phyloP scores from a whole-genome alignment of 345 rosid genomes.

The Toxicodendron radicans region DNA sequence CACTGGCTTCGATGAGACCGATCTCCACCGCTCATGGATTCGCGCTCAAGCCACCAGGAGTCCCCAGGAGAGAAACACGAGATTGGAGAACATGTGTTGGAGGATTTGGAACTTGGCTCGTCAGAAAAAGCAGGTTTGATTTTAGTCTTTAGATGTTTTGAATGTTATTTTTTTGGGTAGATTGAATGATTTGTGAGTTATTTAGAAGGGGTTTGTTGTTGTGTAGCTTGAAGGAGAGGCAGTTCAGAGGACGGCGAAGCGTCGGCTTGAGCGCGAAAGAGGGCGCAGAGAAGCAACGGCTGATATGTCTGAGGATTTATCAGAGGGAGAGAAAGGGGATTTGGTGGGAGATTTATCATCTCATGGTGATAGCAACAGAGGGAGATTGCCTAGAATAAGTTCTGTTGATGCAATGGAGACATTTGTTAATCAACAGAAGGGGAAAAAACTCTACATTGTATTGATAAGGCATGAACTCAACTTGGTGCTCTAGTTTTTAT shows the following conservation, averaged over 20 bases:
- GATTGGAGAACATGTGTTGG: constrained; percentile 99
- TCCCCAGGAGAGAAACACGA: constrained; percentile 95
- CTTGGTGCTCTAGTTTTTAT: constrained; percentile 24
- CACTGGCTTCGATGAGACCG: constrained; percentile 96
- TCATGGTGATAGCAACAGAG: constrained; percentile 56
- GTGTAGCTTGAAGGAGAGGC: constrained; percentile 72
- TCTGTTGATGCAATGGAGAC: constrained; percentile 82
- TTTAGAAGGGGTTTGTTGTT: constrained; percentile 15
- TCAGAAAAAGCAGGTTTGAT: constrained; percentile 88
- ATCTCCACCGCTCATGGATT: constrained; percentile 91
- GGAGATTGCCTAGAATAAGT: constrained; percentile 67
- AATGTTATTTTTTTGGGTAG: neutral
- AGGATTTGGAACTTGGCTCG: constrained; percentile 99
- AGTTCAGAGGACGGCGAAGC: constrained; percentile 69
- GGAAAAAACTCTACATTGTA: constrained; percentile 74
- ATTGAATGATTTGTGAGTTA: neutral
- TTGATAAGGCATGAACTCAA: constrained; percentile 61
- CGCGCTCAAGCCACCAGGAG: constrained; percentile 95
- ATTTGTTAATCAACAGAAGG: constrained; percentile 82
- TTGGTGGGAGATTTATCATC: constrained; percentile 50
- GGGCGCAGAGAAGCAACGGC: constrained; percentile 86
- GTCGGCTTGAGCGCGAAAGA: constrained; percentile 73
- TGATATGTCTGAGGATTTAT: constrained; percentile 90
- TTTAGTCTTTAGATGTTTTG: neutral
- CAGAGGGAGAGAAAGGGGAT: constrained; percentile 89